These are phyloP conservation scores for Passiflora organensis DNA, from an alignment of 345 rosid genomes.

Conservation along the genomic window DNA sequence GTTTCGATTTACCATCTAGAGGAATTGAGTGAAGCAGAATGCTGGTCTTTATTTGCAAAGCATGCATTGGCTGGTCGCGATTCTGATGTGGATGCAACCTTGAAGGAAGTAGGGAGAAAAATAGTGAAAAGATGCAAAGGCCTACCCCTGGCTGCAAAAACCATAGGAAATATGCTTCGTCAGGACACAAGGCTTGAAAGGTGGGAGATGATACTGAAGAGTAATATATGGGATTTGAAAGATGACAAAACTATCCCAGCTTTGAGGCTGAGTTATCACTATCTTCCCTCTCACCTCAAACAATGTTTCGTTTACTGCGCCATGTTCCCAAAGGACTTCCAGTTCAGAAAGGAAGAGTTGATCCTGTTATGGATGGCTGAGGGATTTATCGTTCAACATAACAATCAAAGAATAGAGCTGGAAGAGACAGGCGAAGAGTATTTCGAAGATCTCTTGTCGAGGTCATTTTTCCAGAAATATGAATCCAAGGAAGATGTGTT, in stretches of 20 bases:
- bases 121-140: slow-evolving; percentile 1
- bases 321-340: slow-evolving; percentile 7
- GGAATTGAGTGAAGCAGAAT: background rate
- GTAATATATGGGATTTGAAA: slow-evolving; percentile 2
- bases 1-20: background rate
- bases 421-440: slow-evolving; percentile 12
- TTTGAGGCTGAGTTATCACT: slow-evolving; percentile 5
- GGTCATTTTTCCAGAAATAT: slow-evolving; percentile 11
- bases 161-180: background rate
- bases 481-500: background rate
- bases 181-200: background rate
- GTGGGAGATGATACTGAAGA: background rate
- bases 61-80: slow-evolving; percentile 1
- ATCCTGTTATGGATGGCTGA: slow-evolving; percentile 23
- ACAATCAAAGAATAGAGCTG: background rate
- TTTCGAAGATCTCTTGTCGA: slow-evolving; percentile 14
- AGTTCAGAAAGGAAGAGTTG: background rate
- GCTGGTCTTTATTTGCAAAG: slow-evolving; percentile 1
- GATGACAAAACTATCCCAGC: background rate
- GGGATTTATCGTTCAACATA: slow-evolving; percentile 16
- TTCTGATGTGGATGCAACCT: background rate
- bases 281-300: slow-evolving; percentile 1
- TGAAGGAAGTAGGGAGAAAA: background rate
- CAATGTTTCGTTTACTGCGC: background rate
- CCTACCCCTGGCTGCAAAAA: slow-evolving; percentile 6